Evolutionary conservation across 495 filamentous ascomycete genomes (phyloP).

Genomic region (Jackrogersella minutella): DNA sequence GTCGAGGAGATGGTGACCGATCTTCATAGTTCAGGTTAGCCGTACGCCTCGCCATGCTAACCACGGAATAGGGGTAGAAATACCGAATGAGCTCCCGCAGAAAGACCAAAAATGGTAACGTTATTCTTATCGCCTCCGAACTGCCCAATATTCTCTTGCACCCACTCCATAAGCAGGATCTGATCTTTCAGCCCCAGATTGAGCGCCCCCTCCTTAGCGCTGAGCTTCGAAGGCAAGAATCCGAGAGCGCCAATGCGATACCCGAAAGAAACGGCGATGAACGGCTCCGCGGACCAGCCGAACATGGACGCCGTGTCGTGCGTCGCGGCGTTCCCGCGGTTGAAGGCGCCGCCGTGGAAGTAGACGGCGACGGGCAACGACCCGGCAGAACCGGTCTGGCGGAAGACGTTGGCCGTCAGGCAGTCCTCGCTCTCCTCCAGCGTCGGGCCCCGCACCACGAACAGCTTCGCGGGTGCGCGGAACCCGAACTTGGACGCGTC

Average conservation of each 20-base stretch:
- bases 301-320: neutral
- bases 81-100: conserved; percentile 2
- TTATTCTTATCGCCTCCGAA: neutral
- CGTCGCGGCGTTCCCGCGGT: neutral
- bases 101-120: neutral
- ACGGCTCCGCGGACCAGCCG: neutral
- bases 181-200: neutral
- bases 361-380: neutral
- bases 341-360: neutral
- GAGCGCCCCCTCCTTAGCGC: neutral
- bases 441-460: neutral
- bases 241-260: neutral
- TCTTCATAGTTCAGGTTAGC: neutral
- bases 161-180: neutral
- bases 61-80: neutral
- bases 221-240: neutral
- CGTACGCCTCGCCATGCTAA: no score
- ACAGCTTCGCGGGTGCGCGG: neutral
- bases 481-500: neutral
- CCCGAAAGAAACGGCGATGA: neutral
- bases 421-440: neutral
- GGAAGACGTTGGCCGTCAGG: neutral
- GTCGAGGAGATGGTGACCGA: conserved; percentile 1
- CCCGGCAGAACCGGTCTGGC: neutral
- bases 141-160: neutral